phyloP scores from a whole-genome alignment of 148 eudicot genomes.

The Rhododendron ovatum region DNA sequence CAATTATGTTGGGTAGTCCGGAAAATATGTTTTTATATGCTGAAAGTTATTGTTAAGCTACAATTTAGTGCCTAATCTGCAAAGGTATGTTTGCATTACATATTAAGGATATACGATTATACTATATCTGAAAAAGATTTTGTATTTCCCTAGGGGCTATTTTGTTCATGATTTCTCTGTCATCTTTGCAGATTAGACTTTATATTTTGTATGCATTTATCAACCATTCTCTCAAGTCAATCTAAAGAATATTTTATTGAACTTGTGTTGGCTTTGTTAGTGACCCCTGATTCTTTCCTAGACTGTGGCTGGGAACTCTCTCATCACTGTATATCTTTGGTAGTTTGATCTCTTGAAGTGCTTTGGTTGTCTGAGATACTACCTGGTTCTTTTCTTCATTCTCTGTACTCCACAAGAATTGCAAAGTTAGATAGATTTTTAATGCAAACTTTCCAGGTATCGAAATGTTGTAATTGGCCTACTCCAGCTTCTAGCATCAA shows the following conservation, averaged over 20 bases:
- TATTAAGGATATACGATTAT: neutral
- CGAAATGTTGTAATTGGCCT: too few relatives aligned
- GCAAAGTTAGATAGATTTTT: too few relatives aligned
- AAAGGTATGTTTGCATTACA: constrained; percentile 42
- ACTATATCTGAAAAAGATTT: neutral
- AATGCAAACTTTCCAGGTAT: too few relatives aligned
- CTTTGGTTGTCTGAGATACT: too few relatives aligned
- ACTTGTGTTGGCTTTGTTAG: neutral
- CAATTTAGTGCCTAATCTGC: constrained; percentile 7
- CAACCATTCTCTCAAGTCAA: neutral
- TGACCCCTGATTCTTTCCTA: neutral
- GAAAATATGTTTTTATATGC: too few relatives aligned
- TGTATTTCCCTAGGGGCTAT: neutral
- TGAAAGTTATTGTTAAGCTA: too few relatives aligned
- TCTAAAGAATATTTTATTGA: constrained; percentile 1
- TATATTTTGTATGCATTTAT: neutral
- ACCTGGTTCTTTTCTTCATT: too few relatives aligned
- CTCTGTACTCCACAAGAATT: too few relatives aligned
- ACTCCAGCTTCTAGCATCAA: too few relatives aligned
- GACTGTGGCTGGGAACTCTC: neutral
- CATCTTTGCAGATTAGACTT: neutral
- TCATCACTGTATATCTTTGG: neutral
- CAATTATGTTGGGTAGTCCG: too few relatives aligned
- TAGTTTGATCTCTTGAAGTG: neutral
- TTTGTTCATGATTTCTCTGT: neutral